phyloP scores from a whole-genome alignment of 495 filamentous ascomycete species.

The Beverwykella pulmonaria region DNA sequence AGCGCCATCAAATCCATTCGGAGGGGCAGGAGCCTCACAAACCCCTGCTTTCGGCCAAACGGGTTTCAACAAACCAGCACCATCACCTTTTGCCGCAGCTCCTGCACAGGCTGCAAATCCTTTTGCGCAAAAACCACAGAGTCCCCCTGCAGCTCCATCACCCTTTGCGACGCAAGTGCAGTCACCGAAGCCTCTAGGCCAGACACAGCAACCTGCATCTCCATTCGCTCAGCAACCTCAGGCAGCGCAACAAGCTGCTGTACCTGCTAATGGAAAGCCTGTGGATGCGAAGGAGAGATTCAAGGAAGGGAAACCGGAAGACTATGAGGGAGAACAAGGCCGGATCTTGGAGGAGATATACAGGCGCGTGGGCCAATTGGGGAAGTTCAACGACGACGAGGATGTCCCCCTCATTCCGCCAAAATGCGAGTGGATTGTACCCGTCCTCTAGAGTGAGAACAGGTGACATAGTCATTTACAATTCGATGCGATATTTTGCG shows the following conservation, averaged over 20 bases:
- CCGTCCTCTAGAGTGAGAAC: neutral
- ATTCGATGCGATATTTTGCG: too few species aligned
- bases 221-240: slow-evolving; percentile 14
- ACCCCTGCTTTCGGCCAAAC: slow-evolving; percentile 13
- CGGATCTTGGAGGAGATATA: slow-evolving; percentile 62
- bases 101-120: slow-evolving; percentile 1
- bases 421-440: slow-evolving; percentile 65
- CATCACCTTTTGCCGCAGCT: slow-evolving; percentile 7
- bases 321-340: slow-evolving; percentile 52
- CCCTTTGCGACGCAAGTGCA: slow-evolving; percentile 4
- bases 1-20: slow-evolving; percentile 23
- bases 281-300: slow-evolving; percentile 43
- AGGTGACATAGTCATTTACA: too few species aligned
- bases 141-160: slow-evolving; percentile 14
- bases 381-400: slow-evolving; percentile 55
- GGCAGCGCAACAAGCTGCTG: neutral
- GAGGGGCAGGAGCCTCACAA: slow-evolving; percentile 1
- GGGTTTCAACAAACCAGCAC: slow-evolving; percentile 14
- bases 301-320: slow-evolving; percentile 54
- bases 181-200: neutral
- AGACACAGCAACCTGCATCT: slow-evolving; percentile 11
- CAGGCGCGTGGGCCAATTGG: slow-evolving; percentile 59
- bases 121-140: slow-evolving; percentile 7
- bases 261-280: slow-evolving; percentile 41
- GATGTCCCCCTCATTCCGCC: slow-evolving; percentile 71